Conservation (phyloP, 768 basidiomycete genomes). For the Tulasnella sp. region DNA sequence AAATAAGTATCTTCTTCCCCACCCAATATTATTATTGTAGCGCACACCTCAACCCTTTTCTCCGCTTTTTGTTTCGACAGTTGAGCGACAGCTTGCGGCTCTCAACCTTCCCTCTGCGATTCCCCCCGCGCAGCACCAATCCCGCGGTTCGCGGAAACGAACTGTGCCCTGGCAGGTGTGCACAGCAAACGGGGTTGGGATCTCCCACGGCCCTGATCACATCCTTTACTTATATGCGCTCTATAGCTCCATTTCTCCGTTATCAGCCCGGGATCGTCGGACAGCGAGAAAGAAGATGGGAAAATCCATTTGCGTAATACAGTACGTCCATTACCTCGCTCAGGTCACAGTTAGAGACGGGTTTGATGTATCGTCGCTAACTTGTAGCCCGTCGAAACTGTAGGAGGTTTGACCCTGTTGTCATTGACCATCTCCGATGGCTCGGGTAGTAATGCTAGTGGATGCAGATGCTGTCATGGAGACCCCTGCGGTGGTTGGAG, state of each 20-base stretch:
- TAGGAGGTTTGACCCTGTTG: slow-evolving; percentile 66
- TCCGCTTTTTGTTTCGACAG: background rate
- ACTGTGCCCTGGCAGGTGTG: slow-evolving; percentile 60
- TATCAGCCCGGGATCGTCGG: slow-evolving; percentile 44
- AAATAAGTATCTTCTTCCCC: slow-evolving; percentile 42
- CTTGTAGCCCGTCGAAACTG: slow-evolving; percentile 92
- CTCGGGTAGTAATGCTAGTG: slow-evolving; percentile 77
- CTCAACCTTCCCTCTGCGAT: slow-evolving; percentile 50
- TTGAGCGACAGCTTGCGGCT: slow-evolving; percentile 43
- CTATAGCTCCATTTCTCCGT: slow-evolving; percentile 65
- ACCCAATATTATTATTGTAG: too few species aligned
- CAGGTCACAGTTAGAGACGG: slow-evolving; percentile 98
- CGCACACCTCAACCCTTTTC: background rate
- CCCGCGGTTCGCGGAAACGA: slow-evolving; percentile 62
- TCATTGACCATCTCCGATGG: slow-evolving; percentile 71
- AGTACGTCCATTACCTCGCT: slow-evolving; percentile 89
- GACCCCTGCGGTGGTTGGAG: slow-evolving; percentile 84
- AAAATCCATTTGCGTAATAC: slow-evolving; percentile 65
- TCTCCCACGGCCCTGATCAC: slow-evolving; percentile 96
- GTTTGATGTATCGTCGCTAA: slow-evolving; percentile 89
- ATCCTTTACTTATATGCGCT: slow-evolving; percentile 76
- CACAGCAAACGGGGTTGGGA: slow-evolving; percentile 97
- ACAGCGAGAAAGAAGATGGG: slow-evolving; percentile 33
- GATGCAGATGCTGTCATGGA: slow-evolving; percentile 95
- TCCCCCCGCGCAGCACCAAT: slow-evolving; percentile 51